Conservation (phyloP, 371 early-diverging fungal species). For the Mucor racemosus region DNA sequence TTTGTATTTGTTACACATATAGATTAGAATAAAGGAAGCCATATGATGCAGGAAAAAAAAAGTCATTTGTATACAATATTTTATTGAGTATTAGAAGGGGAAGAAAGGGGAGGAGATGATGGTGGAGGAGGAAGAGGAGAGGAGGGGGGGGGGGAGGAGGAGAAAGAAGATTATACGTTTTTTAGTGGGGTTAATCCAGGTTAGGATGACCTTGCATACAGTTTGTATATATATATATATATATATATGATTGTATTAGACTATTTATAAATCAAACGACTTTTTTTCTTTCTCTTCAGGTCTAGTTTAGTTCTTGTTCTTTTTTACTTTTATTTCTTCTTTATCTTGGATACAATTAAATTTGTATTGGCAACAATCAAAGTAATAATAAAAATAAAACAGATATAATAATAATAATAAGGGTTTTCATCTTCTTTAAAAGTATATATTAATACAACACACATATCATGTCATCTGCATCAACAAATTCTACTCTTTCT, state of each 20-base stretch:
- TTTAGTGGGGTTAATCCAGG: conserved; percentile 3
- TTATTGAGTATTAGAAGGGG: not conserved
- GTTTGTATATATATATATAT: not conserved
- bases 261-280: conserved; percentile 1
- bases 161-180: not conserved
- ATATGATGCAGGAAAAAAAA: not conserved
- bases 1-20: not conserved
- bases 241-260: not conserved
- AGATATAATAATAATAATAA: too few species aligned
- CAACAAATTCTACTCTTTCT: not conserved
- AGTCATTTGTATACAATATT: not conserved
- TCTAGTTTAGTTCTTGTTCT: not conserved
- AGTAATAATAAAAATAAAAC: not conserved
- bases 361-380: not conserved
- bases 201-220: conserved; percentile 10
- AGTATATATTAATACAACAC: not conserved
- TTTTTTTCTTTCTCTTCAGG: not conserved
- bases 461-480: not conserved
- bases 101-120: not conserved
- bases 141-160: not conserved
- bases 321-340: not conserved
- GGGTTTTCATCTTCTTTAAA: not conserved
- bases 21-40: not conserved
- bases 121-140: not conserved
- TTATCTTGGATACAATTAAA: not conserved